Evolutionary conservation across 2,329 filamentous ascomycete species (phyloP).

Genomic region (Penicillium sp.): DNA sequence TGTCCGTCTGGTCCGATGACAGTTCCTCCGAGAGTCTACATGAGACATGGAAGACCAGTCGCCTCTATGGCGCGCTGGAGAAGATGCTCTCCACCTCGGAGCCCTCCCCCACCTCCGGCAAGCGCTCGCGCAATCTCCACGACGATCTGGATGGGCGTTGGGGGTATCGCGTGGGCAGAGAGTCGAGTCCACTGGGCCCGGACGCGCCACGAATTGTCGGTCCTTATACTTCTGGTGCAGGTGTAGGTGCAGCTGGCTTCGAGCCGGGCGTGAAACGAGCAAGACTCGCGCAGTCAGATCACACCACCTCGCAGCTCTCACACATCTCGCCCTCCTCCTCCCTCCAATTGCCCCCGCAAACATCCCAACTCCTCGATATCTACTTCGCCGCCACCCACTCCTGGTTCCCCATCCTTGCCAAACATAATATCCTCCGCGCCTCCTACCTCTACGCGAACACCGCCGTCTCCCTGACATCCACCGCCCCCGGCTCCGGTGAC

Average conservation of each 20-base stretch:
- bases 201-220: conserved; percentile 38
- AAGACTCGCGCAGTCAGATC: conserved; percentile 26
- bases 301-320: conserved; percentile 9
- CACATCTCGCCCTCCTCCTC: conserved; percentile 13
- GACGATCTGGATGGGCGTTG: conserved; percentile 32
- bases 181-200: conserved; percentile 31
- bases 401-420: conserved; percentile 65
- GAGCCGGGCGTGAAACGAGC: conserved; percentile 33
- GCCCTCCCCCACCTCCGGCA: conserved; percentile 28
- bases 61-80: conserved; percentile 44
- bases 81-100: conserved; percentile 45
- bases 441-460: conserved; percentile 59
- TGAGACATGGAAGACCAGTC: conserved; percentile 50
- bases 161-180: conserved; percentile 37
- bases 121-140: conserved; percentile 39
- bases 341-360: conserved; percentile 52
- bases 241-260: neutral
- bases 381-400: conserved; percentile 63
- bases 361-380: conserved; percentile 58
- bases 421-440: conserved; percentile 59
- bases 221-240: no score
- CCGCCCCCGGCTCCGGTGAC: conserved; percentile 42
- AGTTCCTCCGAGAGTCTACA: conserved; percentile 47
- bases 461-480: conserved; percentile 37
- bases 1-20: conserved; percentile 47